Evolutionary conservation across 805 yeast species (phyloP), one percentile per base, ranked within the genome.

Genomic region (Candida insectorum): DNA sequence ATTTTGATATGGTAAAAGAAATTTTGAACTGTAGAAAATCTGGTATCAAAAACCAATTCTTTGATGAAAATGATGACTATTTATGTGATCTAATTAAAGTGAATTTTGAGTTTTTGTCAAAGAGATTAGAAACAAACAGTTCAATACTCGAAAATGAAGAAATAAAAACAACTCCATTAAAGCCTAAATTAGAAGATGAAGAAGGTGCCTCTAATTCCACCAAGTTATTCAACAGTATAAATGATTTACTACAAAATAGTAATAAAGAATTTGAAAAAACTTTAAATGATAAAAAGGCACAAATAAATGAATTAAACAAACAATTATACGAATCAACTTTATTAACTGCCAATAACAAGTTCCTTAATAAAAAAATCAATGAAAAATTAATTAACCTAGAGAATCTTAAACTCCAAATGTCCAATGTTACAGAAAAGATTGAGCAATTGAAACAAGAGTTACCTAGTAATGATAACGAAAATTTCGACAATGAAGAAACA

Each of bases 1-100:
- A 93, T 60, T 91, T 85, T 60, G 95, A 95, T 28, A 77, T 83
- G 34, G 75, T 71, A 28, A 60, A 75, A 28, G 69, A 65, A 29
- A 49, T 54, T 9, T 26, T 30, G 6, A 40, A 47, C 24, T 33
- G 25, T 8, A 43, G 37, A 21, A 40, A 43, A 28, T 33, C 40
- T 11, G 42, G 40, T n/a, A 41, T 39, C 20, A 24, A 28, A 9
- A 43, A 36, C 15, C 39, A 37, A 10, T 25, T 33, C 8, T 31
- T 37, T 16, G 27, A 36, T 25, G 52, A 45, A 28, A 49, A 47
- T 9, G 48, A 47, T 22, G 59, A 55, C 13, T 62, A 56, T 25
- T 40, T 63, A 11, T 41, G 64, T 26, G 64, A 65, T 44, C 52
- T 66, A 20, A 46, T 65, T 8, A 45, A 45, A 13, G 60, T 69